Evolutionary conservation across 805 yeast species (phyloP).

Genomic region (Metschnikowia koreensis): DNA sequence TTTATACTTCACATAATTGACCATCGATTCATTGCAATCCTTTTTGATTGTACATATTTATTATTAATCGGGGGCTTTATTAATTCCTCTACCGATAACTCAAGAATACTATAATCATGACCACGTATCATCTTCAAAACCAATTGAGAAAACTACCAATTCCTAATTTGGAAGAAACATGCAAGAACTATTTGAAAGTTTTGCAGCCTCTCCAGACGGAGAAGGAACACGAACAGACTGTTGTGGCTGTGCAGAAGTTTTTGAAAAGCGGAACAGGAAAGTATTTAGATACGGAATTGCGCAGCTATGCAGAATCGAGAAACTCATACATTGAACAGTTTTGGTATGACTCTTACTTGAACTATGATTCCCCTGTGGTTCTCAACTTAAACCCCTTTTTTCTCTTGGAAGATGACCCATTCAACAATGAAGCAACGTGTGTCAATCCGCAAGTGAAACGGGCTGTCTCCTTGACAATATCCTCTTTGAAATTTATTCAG

Average conservation of each 20-base stretch:
- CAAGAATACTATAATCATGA: background rate
- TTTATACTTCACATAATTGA: background rate
- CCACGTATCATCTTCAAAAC: conserved; percentile 58
- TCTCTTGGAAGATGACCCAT: conserved; percentile 88
- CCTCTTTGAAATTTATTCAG: conserved; percentile 75
- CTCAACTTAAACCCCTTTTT: conserved; percentile 88
- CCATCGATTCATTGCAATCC: background rate
- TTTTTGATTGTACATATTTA: background rate
- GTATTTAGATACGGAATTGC: conserved; percentile 61
- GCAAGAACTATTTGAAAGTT: conserved; percentile 61
- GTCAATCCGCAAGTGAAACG: conserved; percentile 63
- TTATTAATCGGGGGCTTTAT: background rate
- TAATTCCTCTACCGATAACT: background rate
- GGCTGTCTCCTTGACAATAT: conserved; percentile 75
- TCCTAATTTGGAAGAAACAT: conserved; percentile 69
- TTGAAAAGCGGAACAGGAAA: conserved; percentile 50
- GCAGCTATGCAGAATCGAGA: conserved; percentile 58
- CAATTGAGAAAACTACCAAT: conserved; percentile 70
- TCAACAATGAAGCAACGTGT: conserved; percentile 52
- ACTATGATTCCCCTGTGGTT: conserved; percentile 89
- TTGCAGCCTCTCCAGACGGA: conserved; percentile 81
- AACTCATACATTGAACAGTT: conserved; percentile 89
- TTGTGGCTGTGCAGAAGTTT: conserved; percentile 55
- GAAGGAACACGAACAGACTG: conserved; percentile 61
- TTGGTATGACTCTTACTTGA: conserved; percentile 88